These are phyloP conservation scores for Dactylonectria estremocensis DNA, from an alignment of 2,329 filamentous ascomycete species.

Conservation along the genomic window DNA sequence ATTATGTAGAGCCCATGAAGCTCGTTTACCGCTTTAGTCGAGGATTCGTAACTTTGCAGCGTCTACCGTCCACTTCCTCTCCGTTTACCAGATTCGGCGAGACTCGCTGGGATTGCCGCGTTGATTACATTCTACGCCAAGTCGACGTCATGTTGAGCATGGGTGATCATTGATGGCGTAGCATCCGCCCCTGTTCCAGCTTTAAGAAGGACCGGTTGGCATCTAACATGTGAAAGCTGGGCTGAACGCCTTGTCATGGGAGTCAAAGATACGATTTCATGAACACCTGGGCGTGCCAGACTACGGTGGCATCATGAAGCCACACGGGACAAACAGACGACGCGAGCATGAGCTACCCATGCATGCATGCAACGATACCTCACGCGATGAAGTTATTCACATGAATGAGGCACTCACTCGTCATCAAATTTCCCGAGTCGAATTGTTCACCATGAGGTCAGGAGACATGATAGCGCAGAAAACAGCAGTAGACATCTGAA, in stretches of 20 bases:
- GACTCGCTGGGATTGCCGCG: not conserved
- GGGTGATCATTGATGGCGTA: not conserved
- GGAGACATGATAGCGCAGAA: conserved; percentile 23
- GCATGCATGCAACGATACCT: conserved; percentile 12
- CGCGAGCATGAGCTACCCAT: conserved; percentile 14
- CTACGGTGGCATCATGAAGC: conserved; percentile 16
- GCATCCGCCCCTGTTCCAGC: not conserved
- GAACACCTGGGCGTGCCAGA: not conserved
- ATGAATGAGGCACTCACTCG: conserved; percentile 28
- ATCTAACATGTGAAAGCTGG: conserved; percentile 22
- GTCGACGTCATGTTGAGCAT: not conserved
- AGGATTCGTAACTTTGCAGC: not conserved
- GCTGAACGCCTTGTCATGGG: conserved; percentile 4
- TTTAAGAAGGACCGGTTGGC: not conserved
- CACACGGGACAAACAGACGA: conserved; percentile 10
- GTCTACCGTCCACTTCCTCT: not conserved
- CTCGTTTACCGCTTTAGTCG: not conserved
- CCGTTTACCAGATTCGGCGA: not conserved
- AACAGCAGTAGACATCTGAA: conserved; percentile 9
- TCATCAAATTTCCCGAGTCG: not conserved
- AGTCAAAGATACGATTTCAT: conserved; percentile 22
- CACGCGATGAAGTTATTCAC: conserved; percentile 47
- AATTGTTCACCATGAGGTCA: conserved; percentile 14
- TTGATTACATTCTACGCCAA: not conserved
- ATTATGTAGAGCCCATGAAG: not conserved